A percentile compares a stretch with the other conserved stretches of the same genome.
Conservation (phyloP, 2,329 filamentous ascomycete genomes). For the Pseudogymnoascus sp. region DNA sequence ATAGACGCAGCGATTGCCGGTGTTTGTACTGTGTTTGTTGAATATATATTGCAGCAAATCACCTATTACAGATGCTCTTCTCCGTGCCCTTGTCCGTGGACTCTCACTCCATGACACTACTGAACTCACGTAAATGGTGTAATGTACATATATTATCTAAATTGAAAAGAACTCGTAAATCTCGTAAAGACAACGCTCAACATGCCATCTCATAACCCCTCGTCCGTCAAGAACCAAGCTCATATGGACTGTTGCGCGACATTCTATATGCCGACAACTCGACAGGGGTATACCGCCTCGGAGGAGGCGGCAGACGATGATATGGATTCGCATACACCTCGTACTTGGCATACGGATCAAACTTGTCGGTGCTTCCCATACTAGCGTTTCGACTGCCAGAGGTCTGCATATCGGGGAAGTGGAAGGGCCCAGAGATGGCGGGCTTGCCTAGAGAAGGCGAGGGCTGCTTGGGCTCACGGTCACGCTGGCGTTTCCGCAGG, state of each 20-base stretch:
- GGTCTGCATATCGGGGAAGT: background rate
- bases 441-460: background rate
- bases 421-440: background rate
- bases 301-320: background rate
- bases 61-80: background rate
- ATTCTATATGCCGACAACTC: background rate
- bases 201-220: background rate
- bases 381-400: background rate
- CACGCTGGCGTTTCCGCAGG: conserved; percentile 12
- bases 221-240: background rate
- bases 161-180: background rate
- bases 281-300: background rate
- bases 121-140: background rate
- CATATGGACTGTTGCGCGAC: background rate
- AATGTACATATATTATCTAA: background rate
- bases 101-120: background rate
- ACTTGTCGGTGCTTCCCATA: background rate
- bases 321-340: background rate
- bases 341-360: background rate
- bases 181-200: background rate
- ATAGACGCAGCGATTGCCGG: conserved; percentile 2
- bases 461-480: background rate
- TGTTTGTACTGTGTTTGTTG: background rate
- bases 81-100: too few species aligned
- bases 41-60: background rate